Conservation (phyloP, 2,329 filamentous ascomycete genomes). For the Fusarium sublunatum region DNA sequence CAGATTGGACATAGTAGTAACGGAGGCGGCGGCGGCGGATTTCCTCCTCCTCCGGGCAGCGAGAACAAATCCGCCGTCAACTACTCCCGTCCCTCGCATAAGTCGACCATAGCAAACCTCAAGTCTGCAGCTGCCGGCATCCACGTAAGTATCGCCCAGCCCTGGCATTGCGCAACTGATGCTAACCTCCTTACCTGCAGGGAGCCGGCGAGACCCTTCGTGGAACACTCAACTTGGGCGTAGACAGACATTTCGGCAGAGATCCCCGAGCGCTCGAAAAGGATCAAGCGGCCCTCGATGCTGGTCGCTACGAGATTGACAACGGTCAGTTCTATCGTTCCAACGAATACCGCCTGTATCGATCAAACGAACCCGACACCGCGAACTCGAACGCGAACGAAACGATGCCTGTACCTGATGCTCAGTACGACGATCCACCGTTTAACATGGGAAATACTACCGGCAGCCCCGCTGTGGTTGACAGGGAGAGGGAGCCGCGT, state of each 20-base stretch:
- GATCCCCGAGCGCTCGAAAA: constrained; percentile 29
- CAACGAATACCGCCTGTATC: constrained; percentile 27
- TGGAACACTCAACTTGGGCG: constrained; percentile 41
- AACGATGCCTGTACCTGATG: neutral
- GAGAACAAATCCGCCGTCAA: constrained; percentile 9
- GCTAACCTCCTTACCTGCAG: constrained; percentile 10
- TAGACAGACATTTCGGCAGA: constrained; percentile 37
- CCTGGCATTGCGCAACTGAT: rapidly evolving
- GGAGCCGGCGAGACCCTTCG: constrained; percentile 43
- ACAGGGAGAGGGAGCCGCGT: constrained; percentile 22
- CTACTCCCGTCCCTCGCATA: constrained; percentile 30
- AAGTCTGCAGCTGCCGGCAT: constrained; percentile 41
- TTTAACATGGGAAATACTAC: constrained; percentile 11
- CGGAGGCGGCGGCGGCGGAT: neutral
- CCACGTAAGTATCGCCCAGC: constrained; percentile 13
- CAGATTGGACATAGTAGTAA: constrained; percentile 1
- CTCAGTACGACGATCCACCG: constrained; percentile 11
- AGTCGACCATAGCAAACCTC: constrained; percentile 40
- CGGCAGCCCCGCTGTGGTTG: constrained; percentile 10
- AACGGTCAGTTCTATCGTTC: constrained; percentile 39
- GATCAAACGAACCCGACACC: neutral
- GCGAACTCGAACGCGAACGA: neutral
- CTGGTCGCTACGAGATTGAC: constrained; percentile 42
- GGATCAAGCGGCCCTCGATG: constrained; percentile 41
- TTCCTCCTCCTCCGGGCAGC: neutral